Base-by-base conservation (phyloP, 441 rosid species). In the Adansonia rubrostipa region DNA sequence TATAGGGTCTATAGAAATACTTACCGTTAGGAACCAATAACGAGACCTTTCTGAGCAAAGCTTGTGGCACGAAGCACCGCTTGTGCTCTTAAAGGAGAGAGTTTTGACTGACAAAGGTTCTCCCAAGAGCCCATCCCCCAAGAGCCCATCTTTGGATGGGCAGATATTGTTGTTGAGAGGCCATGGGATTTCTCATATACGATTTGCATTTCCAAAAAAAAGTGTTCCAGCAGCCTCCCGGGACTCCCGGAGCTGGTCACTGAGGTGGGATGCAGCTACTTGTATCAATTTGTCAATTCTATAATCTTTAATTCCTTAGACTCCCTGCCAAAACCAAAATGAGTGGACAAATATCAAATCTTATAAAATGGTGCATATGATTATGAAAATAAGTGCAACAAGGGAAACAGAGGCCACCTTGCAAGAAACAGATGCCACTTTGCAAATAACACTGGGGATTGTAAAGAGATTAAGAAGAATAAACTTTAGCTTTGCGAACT, bases 221-320 rank as follows among this genome's bases (percentile, higher is more conserved):
- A 54, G 60, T 6, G 19, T 54, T n/a, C 20, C 20, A 54, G 22
- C 60, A 15, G 60, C 60, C 20, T 54, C 60, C 7, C 60, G 60
- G n/a, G 60, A 54, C 60, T 54, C 60, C 9, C 20, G 60, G 6
- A 54, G 60, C 20, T 54, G 60, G 60, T 54, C 60, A 15, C 60
- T 54, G n/a, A 54, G 60, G 5, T 54, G 60, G 60, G 60, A 54
- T n/a, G 60, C 60, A 54, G 9, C 60, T n/a, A 54, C 60, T 54
- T 54, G 60, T 54, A 54, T 54, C 22, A 54, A n/a, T 54, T 54
- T 54, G 60, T 54, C 60, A n/a, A 54, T 54, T n/a, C 60, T 20
- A 54, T n/a, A 54, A 15, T 54, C 60, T 54, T 54, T 54, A n/a
- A 54, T 54, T 54, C 60, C 60, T 54, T 54, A 19, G 17, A 54